Base-by-base conservation (phyloP, 1,284 basidiomycete species). In the Cerrena zonata region DNA sequence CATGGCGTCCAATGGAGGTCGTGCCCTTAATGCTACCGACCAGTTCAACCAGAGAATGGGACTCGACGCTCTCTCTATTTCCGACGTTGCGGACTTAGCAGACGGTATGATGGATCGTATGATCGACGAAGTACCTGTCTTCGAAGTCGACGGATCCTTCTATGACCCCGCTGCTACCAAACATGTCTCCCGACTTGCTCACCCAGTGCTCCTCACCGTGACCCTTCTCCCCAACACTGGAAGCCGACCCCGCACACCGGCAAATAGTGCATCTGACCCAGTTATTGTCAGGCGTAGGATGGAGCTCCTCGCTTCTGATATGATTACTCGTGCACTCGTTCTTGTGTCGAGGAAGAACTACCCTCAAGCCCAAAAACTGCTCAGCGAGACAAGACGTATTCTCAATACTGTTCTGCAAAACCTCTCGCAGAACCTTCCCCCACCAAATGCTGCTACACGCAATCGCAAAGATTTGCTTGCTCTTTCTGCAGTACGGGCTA, bases 121-220 rank as follows among this genome's bases (percentile, higher is more conserved):
- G 83, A 91, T 93, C 45, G 93, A 96, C 63, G 93, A 97, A 59
- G 86, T 94, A 7, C 92, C 93, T 1, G 89, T 94, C 11, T 81
- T 92, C 47, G 91, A 94, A 64, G 88, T 95, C 22, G 92, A 95
- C 60, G 92, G 92, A 18, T 84, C 89, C 38, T 97, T 92, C 78
- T 91, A 85, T 63, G 94, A 96, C 65, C 93, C 94, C 1, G 77
- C 80, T 0, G 88, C 86, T 2, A 75, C 75, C 26, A 91, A 92
- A 68, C 82, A 86, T 51, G 82, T 94, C 5, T 86, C 90, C 23
- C 80, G 91, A 3, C 81, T 96, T 11, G 86, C 88, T 1, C 86
- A 92, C 65, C 93, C 94, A 0, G 85, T 94, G 18, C 75, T 97
- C 7, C 80, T 96, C 52, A 94, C 91, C 0, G 82, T 95, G 58